Conservation (phyloP, 2,329 filamentous ascomycete species). For the Colletotrichum somersetense region DNA sequence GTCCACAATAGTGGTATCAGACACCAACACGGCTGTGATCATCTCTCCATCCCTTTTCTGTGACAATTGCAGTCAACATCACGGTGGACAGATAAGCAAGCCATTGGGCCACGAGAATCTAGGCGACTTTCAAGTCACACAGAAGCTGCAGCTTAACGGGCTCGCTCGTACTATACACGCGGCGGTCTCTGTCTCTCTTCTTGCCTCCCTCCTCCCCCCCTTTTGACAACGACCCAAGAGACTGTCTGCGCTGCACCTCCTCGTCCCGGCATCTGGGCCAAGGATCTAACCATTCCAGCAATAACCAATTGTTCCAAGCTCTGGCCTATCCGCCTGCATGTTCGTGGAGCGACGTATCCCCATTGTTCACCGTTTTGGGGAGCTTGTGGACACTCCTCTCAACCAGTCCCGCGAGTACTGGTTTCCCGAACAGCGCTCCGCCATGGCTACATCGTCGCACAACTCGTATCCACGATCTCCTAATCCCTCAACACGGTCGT, state of each 20-base stretch:
- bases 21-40: slow-evolving; percentile 18
- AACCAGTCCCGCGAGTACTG: slow-evolving; percentile 52
- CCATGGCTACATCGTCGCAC: slow-evolving; percentile 56
- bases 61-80: slow-evolving; percentile 24
- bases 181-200: too few species aligned
- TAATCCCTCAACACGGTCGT: slow-evolving; percentile 71
- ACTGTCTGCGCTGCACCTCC: background rate
- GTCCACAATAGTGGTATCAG: background rate
- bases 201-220: background rate
- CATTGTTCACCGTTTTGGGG: slow-evolving; percentile 54
- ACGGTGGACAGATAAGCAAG: slow-evolving; percentile 25
- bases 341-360: slow-evolving; percentile 55
- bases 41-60: background rate
- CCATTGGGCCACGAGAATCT: slow-evolving; percentile 25
- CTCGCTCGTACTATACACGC: slow-evolving; percentile 4
- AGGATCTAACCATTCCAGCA: slow-evolving; percentile 15
- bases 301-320: slow-evolving; percentile 7
- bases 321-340: slow-evolving; percentile 52
- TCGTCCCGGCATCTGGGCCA: background rate
- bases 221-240: background rate
- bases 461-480: slow-evolving; percentile 72
- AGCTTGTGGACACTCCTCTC: slow-evolving; percentile 53
- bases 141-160: slow-evolving; percentile 26
- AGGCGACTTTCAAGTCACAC: slow-evolving; percentile 34
- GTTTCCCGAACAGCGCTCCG: slow-evolving; percentile 45